Evolutionary conservation across 805 yeast species (phyloP).

Genomic region (Cyberlindnera japonica): DNA sequence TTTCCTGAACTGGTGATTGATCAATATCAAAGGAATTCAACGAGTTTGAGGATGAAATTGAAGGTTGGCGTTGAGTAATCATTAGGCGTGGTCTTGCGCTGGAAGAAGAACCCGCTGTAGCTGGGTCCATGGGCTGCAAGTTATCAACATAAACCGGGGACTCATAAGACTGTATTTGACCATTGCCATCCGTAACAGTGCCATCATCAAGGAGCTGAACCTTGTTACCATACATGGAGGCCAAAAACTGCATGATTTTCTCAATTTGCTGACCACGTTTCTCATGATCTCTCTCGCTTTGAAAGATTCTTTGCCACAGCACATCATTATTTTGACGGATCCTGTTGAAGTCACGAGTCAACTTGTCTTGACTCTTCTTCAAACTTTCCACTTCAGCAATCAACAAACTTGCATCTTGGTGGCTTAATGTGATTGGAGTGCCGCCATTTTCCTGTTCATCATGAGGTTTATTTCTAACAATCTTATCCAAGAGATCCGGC

Average conservation of each 20-base stretch:
- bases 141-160: too few relatives aligned
- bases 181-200: background rate
- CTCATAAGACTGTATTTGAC: conserved; percentile 5
- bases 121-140: background rate
- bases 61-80: conserved; percentile 20
- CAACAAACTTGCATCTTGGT: background rate
- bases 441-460: conserved; percentile 17
- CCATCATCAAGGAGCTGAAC: conserved; percentile 24
- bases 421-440: background rate
- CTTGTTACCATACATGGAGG: conserved; percentile 49
- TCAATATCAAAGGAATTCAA: conserved; percentile 8
- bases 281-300: conserved; percentile 83
- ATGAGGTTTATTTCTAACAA: conserved; percentile 65
- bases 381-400: conserved; percentile 35
- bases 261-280: conserved; percentile 70
- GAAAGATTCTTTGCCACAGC: conserved; percentile 84
- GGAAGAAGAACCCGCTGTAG: too few relatives aligned
- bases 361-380: conserved; percentile 72
- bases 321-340: conserved; percentile 84
- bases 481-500: conserved; percentile 81
- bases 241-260: conserved; percentile 80
- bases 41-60: conserved; percentile 10
- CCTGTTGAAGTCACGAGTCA: conserved; percentile 79
- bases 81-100: conserved; percentile 23
- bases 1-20: conserved; percentile 24